Evolutionary conservation across 2,329 filamentous ascomycete species (phyloP), one percentile per base, ranked within the genome.

Genomic region (Aspergillus hiratsukae): DNA sequence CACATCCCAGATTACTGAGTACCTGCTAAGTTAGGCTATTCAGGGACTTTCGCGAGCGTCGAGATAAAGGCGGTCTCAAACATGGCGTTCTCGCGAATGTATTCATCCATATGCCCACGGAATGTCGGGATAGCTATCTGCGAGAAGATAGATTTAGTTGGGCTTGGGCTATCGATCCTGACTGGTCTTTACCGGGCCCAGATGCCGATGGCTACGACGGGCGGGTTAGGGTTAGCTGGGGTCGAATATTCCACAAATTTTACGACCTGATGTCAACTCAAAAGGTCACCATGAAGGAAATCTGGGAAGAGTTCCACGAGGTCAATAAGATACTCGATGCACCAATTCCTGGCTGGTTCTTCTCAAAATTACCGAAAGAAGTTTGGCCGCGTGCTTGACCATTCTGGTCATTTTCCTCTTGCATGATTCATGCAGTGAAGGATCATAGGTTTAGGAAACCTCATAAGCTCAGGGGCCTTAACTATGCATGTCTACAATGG

Each of bases 171-270:
- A 48, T 61, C 46, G 52, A 59, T 48, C 52, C 59, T 4, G 57
- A 59, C 48, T 61, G 59, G 59, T 17, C 56, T n/a, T 40, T 49
- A 9, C 28, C 28, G 3, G 23, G 35, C 1, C 25, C 54, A 7
- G 54, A 60, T 49, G 55, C 56, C 19, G 60, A 58, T 43, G 58
- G 60, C 14, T 61, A 61, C 21, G 52, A 61, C 28, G 58, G 60
- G 10, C 51, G 53, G 17, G 49, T 61, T 29, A 59, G 55, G 31
- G 54, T 61, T 29, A 43, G 23, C 11, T 50, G 29, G 31, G 48
- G 6, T 27, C 43, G 51, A 1, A 23, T 56, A 9, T 61, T 53
- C 17, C 52, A 28, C 40, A 52, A 54, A 21, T 57, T 60, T 19
- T 61, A 60, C 50, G 56, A 58, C 5, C 60, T 58, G 35, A 60